Base-by-base conservation (phyloP, 2,329 filamentous ascomycete species). In the Fusarium incarnatum region DNA sequence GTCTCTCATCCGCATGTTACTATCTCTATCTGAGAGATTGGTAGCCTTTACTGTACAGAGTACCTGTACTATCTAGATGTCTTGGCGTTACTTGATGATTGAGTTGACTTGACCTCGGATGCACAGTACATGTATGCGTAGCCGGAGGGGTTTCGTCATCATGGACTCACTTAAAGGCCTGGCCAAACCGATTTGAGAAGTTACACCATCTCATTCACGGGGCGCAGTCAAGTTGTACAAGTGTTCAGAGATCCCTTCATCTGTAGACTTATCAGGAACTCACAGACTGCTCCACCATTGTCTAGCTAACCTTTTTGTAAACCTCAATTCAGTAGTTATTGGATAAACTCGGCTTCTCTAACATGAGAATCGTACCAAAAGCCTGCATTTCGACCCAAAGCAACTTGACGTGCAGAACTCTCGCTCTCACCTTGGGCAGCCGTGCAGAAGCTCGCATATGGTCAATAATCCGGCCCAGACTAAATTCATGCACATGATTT, bases 401-500 rank as follows among this genome's bases (percentile, higher is more conserved):
- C 55, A 20, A 12, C 16, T 49, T 61, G 13, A 22, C 28, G 32
- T 65, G 18, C n/a, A 25, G 22, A 37, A 37, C 48, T 37, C 32
- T 22, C 30, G 23, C 27, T 40, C 16, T 46, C 7, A 23, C 23
- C 53, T 66, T 67, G 63, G 63, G 63, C 62, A 66, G 55, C 62
- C 28, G 42, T 66, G 63, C 63, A 66, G 61, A 23, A 67, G 45
- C 18, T 61, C 30, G 56, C 61, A 34, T n/a, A 59, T 8, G 4
- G 50, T 42, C 42, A 25, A 30, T 54, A 20, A 34, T 34, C 32
- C 47, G 32, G 27, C 41, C 46, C 41, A 42, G 49, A n/a, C 23
- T 30, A 28, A 60, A 58, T 50, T 32, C 48, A 67, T 55, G 55
- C 63, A 66, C 64, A 55, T 49, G 48, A 54, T 54, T 40, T 50